phyloP scores from a whole-genome alignment of 108 stramenopile genomes.

The Cyclotella sp. region DNA sequence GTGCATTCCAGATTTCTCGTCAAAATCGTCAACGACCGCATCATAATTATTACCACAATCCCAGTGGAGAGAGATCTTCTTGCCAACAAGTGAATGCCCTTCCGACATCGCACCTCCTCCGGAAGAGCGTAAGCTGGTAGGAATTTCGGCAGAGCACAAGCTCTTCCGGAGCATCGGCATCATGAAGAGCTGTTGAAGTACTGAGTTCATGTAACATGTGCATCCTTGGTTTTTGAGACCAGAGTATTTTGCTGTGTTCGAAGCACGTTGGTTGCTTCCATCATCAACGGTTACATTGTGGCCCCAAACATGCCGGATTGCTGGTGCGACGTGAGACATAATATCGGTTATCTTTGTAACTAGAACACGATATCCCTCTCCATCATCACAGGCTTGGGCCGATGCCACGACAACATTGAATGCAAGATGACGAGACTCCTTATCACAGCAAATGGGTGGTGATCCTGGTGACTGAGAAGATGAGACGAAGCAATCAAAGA shows the following conservation, averaged over 20 bases:
- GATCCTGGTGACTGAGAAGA: constrained; percentile 63
- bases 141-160: constrained; percentile 79
- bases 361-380: constrained; percentile 72
- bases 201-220: constrained; percentile 99
- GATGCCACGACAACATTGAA: constrained; percentile 79
- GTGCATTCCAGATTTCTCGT: constrained; percentile 79
- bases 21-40: constrained; percentile 78
- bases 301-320: constrained; percentile 82
- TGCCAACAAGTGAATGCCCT: constrained; percentile 79
- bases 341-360: constrained; percentile 64
- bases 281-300: constrained; percentile 55
- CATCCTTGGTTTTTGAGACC: constrained; percentile 97
- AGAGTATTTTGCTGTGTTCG: constrained; percentile 77
- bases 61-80: constrained; percentile 86
- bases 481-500: constrained; percentile 88
- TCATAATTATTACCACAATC: constrained; percentile 85
- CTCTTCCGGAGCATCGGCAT: constrained; percentile 88
- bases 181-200: constrained; percentile 97
- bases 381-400: constrained; percentile 65
- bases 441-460: constrained; percentile 81
- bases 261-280: constrained; percentile 34
- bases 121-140: constrained; percentile 65
- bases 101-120: constrained; percentile 65
- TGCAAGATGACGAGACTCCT: constrained; percentile 78
- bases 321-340: constrained; percentile 68